Conservation (phyloP, 148 eudicot genomes). For the Cornus florida region DNA sequence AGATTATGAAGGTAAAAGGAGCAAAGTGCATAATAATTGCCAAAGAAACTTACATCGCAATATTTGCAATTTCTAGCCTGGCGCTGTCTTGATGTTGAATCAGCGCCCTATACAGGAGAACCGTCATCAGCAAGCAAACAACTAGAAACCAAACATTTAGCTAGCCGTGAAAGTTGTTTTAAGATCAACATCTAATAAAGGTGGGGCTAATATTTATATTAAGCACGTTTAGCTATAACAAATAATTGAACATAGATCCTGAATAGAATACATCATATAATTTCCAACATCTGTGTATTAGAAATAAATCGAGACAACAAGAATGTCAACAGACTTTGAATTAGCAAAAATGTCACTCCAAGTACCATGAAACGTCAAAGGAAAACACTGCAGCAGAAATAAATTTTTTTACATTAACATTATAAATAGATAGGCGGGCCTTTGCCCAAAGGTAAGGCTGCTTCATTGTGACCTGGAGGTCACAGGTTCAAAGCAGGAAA, state of each 20-base stretch:
- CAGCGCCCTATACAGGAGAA: slow-evolving; percentile 40
- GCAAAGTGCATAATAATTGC: not conserved
- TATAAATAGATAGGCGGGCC: too few species aligned
- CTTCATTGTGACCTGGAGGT: too few species aligned
- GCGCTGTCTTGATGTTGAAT: slow-evolving; percentile 27
- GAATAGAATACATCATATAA: not conserved
- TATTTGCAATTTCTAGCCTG: slow-evolving; percentile 53
- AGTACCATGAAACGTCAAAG: not conserved
- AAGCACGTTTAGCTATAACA: not conserved
- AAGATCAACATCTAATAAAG: not conserved
- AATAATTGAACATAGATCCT: not conserved
- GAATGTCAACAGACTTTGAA: not conserved
- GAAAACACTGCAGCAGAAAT: not conserved
- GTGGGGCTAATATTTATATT: not conserved
- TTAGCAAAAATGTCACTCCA: not conserved
- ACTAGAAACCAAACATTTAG: not conserved
- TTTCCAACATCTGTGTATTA: not conserved
- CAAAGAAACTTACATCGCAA: slow-evolving; percentile 66
- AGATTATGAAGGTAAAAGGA: not conserved
- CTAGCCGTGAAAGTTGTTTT: not conserved
- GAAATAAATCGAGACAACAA: not conserved
- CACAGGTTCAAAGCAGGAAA: too few species aligned
- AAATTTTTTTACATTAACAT: not conserved
- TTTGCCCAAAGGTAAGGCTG: too few species aligned
- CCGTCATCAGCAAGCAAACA: slow-evolving; percentile 9